Conservation (phyloP, 768 basidiomycete genomes). For the Amanita inopinata region DNA sequence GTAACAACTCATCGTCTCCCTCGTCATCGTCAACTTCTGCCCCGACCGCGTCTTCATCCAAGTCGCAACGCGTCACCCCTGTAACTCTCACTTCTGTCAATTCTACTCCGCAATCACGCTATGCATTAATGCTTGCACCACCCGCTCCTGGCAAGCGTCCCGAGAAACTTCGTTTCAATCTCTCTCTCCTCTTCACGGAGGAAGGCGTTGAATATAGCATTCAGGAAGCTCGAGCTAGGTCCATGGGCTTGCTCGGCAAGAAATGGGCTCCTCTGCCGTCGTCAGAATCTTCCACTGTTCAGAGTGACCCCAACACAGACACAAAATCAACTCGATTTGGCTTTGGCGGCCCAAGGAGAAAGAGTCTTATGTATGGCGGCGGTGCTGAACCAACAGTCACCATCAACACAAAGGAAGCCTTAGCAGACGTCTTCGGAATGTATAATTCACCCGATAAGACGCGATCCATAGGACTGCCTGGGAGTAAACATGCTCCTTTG, state of each 20-base stretch:
- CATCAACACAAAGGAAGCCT: slow-evolving; percentile 92
- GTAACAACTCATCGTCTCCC: slow-evolving; percentile 32
- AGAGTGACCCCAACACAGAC: slow-evolving; percentile 16
- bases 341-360: slow-evolving; percentile 23
- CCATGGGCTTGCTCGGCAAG: slow-evolving; percentile 76
- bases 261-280: slow-evolving; percentile 67
- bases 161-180: slow-evolving; percentile 61
- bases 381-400: slow-evolving; percentile 79
- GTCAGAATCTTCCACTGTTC: slow-evolving; percentile 24
- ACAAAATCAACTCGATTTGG: slow-evolving; percentile 29
- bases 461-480: slow-evolving; percentile 39
- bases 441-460: slow-evolving; percentile 88
- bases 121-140: slow-evolving; percentile 67
- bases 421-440: slow-evolving; percentile 92
- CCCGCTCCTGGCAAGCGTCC: slow-evolving; percentile 59
- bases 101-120: slow-evolving; percentile 41
- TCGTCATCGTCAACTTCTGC: slow-evolving; percentile 22
- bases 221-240: slow-evolving; percentile 73
- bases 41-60: slow-evolving; percentile 13
- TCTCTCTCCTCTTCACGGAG: slow-evolving; percentile 63
- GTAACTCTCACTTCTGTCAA: slow-evolving; percentile 20
- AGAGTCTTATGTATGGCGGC: slow-evolving; percentile 30
- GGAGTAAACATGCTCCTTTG: slow-evolving; percentile 67
- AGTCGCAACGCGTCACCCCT: slow-evolving; percentile 15
- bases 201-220: slow-evolving; percentile 77